Evolutionary conservation across 2,329 filamentous ascomycete species (phyloP), one percentile per base, ranked within the genome.

Genomic region (Hymenoscyphus occultus): DNA sequence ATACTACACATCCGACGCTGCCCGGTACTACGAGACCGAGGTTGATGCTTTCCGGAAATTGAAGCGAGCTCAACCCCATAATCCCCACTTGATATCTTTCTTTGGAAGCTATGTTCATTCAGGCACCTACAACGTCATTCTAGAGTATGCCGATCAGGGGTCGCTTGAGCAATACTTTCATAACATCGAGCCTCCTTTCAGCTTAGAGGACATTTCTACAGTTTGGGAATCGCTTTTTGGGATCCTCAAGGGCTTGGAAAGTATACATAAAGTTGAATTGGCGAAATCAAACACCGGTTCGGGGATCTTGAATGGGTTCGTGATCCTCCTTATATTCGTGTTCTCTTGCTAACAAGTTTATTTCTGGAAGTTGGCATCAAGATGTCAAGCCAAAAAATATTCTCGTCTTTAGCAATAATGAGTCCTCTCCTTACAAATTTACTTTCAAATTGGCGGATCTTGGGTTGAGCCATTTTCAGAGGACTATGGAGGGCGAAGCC

Each of bases 81-180:
- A 58, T 14, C 64, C 59, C 45, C 9, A 64, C 39, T 59, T 76
- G 5, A 71, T 74, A 31, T 51, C 60, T 5, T 74, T 71, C 61
- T 70, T 61, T 39, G 64, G 63, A 12, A 61, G 59, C 39, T 69
- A 68, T 45, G 66, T 45, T 10, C 70, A 74, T n/a, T 61, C 64
- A 7, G 64, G 69, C 5, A 69, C 62, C 10, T 73, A 51, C 64
- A 71, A 75, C 60, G 65, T 75, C 7, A 59, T 77, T 10, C 67
- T 77, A 5, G 74, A 77, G 63, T 75, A 72, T 65, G 75, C 75
- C 3, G 69, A 76, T 54, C 22, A 64, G n/a, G 73, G 75, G 1
- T 72, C 70, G 2, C 64, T 77, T 10, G 68, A 74, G 56, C 61
- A 75, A 19, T 75, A 68, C 61, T 72, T 75, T 54, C 45, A 66